These are phyloP conservation scores for Syzygium aromaticum DNA, from an alignment of 345 rosid genomes.

Conservation along the genomic window DNA sequence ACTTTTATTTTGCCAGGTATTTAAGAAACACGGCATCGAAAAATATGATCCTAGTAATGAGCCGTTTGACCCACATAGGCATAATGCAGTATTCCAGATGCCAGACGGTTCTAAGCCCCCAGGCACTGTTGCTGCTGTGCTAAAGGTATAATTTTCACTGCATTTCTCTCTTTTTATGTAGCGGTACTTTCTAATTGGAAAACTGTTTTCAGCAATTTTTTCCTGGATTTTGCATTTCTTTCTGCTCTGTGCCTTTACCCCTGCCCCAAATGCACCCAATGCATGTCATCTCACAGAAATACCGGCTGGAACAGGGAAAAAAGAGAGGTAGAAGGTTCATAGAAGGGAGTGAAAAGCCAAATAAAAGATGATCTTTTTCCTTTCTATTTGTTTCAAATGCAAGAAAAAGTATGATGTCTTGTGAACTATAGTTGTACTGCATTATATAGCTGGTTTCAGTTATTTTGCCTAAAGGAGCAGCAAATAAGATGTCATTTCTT, in stretches of 20 bases:
- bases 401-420: neutral
- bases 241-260: neutral
- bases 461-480: neutral
- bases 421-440: neutral
- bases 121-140: slow-evolving; percentile 72
- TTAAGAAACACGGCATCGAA: slow-evolving; percentile 65
- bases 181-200: neutral
- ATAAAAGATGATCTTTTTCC: neutral
- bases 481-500: neutral
- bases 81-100: slow-evolving; percentile 71
- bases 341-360: neutral
- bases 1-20: slow-evolving; percentile 37
- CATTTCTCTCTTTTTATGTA: neutral
- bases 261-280: neutral
- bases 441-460: neutral
- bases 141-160: slow-evolving; percentile 44
- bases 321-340: neutral
- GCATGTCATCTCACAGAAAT: neutral
- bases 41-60: slow-evolving; percentile 70
- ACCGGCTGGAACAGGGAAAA: neutral
- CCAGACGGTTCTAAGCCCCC: slow-evolving; percentile 81
- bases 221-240: neutral
- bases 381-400: neutral
- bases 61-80: slow-evolving; percentile 87
- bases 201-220: neutral